phyloP scores from a whole-genome alignment of 768 basidiomycete species.

The Tephrocybe sp. region DNA sequence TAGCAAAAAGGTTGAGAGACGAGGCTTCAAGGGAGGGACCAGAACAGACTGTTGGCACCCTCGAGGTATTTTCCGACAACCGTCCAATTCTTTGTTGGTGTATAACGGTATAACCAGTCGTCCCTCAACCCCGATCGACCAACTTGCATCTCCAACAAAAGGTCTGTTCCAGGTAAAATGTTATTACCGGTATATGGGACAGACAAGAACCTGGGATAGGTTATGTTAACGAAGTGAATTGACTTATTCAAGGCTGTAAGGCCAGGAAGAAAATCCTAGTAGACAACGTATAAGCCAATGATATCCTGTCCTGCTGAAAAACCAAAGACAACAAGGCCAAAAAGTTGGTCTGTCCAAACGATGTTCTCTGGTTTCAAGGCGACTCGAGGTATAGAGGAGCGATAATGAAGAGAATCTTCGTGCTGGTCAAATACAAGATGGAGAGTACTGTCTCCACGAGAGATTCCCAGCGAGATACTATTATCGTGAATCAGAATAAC shows the following conservation, averaged over 20 bases:
- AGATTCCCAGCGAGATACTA: background rate
- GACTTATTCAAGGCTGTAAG: background rate
- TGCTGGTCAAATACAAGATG: background rate
- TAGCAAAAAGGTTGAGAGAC: background rate
- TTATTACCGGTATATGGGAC: background rate
- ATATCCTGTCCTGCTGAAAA: background rate
- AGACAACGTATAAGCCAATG: too few relatives aligned
- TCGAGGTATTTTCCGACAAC: background rate
- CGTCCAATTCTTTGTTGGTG: background rate
- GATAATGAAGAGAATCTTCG: background rate
- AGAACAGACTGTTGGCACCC: background rate
- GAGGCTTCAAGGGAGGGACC: background rate
- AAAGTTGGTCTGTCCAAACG: background rate
- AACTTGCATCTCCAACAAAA: background rate
- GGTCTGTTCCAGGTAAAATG: background rate
- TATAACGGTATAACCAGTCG: constrained; percentile 1
- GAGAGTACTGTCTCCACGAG: background rate
- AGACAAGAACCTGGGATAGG: constrained; percentile 1
- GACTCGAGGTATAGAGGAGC: background rate
- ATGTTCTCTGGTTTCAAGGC: background rate
- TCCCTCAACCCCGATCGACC: background rate
- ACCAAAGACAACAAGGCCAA: background rate
- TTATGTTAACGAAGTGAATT: background rate
- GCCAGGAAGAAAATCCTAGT: background rate
- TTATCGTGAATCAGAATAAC: background rate